Conservation (phyloP, 768 basidiomycete species). For the Boletus vermiculosoides region DNA sequence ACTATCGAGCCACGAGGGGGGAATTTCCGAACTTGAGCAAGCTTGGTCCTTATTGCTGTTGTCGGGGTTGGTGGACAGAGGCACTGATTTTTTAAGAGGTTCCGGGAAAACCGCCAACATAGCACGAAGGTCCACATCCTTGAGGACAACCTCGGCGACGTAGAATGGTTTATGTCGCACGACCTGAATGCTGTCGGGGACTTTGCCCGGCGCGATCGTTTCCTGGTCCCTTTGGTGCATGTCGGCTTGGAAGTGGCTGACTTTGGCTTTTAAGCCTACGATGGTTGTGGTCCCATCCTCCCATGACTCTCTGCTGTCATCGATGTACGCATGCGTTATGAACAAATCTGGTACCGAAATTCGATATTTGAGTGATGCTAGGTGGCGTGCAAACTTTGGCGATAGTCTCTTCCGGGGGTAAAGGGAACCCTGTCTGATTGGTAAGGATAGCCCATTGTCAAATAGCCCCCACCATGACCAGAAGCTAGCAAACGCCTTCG, state of each 20-base stretch:
- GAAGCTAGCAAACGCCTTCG: slow-evolving; percentile 84
- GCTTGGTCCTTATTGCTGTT: slow-evolving; percentile 37
- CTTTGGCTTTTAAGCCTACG: slow-evolving; percentile 82
- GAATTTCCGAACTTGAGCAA: slow-evolving; percentile 34
- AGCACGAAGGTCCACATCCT: slow-evolving; percentile 72
- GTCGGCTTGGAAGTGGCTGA: slow-evolving; percentile 82
- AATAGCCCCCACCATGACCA: slow-evolving; percentile 92
- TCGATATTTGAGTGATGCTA: slow-evolving; percentile 91
- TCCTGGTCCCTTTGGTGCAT: slow-evolving; percentile 92
- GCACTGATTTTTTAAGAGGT: slow-evolving; percentile 59
- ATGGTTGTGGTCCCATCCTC: slow-evolving; percentile 71
- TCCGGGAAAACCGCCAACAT: slow-evolving; percentile 78
- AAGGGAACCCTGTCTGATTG: slow-evolving; percentile 84
- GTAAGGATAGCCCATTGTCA: slow-evolving; percentile 71
- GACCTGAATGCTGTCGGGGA: slow-evolving; percentile 56
- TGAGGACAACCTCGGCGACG: slow-evolving; percentile 80
- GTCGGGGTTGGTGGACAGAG: slow-evolving; percentile 45
- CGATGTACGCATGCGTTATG: slow-evolving; percentile 84
- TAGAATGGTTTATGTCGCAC: slow-evolving; percentile 82
- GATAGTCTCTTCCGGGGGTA: slow-evolving; percentile 71
- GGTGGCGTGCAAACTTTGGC: slow-evolving; percentile 83
- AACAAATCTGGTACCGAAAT: slow-evolving; percentile 74
- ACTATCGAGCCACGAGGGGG: slow-evolving; percentile 68
- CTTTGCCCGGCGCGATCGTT: slow-evolving; percentile 53
- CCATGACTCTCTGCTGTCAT: slow-evolving; percentile 81